Evolutionary conservation across 192 early-diverging fungal genomes (phyloP).

Genomic region (Coemansia sp.): DNA sequence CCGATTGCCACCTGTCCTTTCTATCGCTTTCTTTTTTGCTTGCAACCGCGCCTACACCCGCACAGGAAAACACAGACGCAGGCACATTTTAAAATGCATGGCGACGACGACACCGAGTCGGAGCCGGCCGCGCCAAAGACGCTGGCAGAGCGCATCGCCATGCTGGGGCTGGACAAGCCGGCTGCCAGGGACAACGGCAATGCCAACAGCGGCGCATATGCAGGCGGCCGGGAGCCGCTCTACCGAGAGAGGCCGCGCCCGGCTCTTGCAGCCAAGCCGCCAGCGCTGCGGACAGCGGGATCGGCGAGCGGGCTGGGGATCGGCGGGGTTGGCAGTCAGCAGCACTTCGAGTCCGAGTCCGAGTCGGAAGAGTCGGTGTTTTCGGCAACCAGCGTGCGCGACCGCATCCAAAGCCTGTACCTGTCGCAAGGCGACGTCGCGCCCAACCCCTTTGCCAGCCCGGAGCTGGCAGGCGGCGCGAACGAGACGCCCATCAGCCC

Average conservation of each 20-base stretch:
- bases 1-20: too few species aligned
- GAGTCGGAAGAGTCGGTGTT: slow-evolving; percentile 4
- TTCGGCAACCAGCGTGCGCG: slow-evolving; percentile 21
- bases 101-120: slow-evolving; percentile 30
- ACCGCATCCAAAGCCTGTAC: slow-evolving; percentile 36
- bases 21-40: too few species aligned
- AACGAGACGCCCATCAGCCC: slow-evolving; percentile 4
- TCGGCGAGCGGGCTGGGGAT: neutral
- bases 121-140: slow-evolving; percentile 41
- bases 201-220: too few species aligned
- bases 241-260: neutral
- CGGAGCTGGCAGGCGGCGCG: slow-evolving; percentile 15
- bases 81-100: slow-evolving; percentile 13
- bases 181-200: neutral
- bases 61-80: neutral
- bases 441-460: slow-evolving; percentile 49
- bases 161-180: slow-evolving; percentile 33
- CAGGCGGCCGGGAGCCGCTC: neutral
- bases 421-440: slow-evolving; percentile 1
- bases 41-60: too few species aligned
- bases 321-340: neutral
- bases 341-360: slow-evolving; percentile 2
- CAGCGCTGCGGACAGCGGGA: neutral
- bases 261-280: neutral
- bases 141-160: slow-evolving; percentile 50